Base-by-base conservation (phyloP, 768 basidiomycete genomes). In the Neoboletus magnificus region DNA sequence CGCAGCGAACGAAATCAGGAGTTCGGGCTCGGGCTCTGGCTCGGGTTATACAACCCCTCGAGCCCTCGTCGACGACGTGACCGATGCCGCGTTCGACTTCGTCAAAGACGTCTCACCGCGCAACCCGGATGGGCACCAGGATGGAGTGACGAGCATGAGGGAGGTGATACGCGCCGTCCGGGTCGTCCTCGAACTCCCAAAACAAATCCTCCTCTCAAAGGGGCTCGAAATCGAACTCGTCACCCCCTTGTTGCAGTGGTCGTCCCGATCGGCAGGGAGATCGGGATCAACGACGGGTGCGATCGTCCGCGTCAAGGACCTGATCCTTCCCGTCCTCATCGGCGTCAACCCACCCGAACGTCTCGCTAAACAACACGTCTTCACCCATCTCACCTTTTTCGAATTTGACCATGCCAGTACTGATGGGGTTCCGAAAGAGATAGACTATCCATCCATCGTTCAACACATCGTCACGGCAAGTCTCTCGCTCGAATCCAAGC, bases 301-400 rank as follows among this genome's bases (percentile, higher is more conserved):
- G 39, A 72, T 69, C 46, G 73, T 77, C n/a, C 62, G 63, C 9
- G 71, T 90, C 35, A 71, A 70, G 32, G 73, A 80, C 46, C 63
- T 91, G 13, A 59, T 71, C 2, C 65, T 86, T 12, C 75, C 77
- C 1, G 78, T 84, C 10, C 71, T 91, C 49, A 83, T 92, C 45
- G 90, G 89, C 0, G 79, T 91, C 33, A 86, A 89, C 58, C 79
- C 84, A 0, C 85, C 83, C 8, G 89, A 91, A 62, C 75, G 88
- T 32, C 65, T 78, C 30, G 78, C 81, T 41, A 84, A 84, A 63
- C 89, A 91, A 66, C 72, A 79, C 27, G 80, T 91, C 25, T 64
- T 84, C 46, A 71, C 81, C 23, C 81, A 84, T 61, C 66, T 91
- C 45, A 62, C 66, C 1, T 77, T 83, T 50, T 63, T 69, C 48